phyloP scores from a whole-genome alignment of 495 filamentous ascomycete species.

The Hypoxylon rickii region DNA sequence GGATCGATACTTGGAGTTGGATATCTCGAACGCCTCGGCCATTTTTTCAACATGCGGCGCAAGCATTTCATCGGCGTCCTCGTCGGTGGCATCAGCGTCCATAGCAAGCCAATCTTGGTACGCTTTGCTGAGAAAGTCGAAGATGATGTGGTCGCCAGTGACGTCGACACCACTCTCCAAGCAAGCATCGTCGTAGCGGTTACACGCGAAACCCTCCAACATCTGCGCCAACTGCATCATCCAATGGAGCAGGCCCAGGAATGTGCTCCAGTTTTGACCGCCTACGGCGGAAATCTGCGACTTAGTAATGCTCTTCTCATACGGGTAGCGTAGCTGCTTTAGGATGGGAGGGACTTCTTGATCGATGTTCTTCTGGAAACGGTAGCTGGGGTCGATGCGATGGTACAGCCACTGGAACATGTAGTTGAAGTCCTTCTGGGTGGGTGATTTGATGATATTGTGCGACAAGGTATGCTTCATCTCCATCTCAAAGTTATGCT shows the following conservation, averaged over 20 bases:
- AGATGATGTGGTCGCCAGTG: conserved; percentile 86
- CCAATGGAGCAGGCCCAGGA: conserved; percentile 94
- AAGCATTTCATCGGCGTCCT: conserved; percentile 73
- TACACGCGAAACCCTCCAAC: conserved; percentile 74
- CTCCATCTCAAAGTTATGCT: conserved; percentile 94
- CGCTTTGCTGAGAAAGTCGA: conserved; percentile 82
- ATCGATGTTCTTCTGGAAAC: conserved; percentile 90
- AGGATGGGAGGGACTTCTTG: conserved; percentile 89
- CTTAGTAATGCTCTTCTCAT: conserved; percentile 90
- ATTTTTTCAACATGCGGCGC: conserved; percentile 85
- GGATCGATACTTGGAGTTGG: conserved; percentile 77
- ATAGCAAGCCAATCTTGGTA: conserved; percentile 93
- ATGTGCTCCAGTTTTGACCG: conserved; percentile 92
- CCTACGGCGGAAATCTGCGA: conserved; percentile 92
- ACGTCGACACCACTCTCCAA: conserved; percentile 84
- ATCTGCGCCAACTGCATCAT: conserved; percentile 96
- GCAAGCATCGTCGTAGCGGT: conserved; percentile 88
- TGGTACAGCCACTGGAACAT: conserved; percentile 99
- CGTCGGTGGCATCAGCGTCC: conserved; percentile 83
- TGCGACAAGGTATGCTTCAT: conserved; percentile 89
- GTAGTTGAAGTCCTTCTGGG: conserved; percentile 94
- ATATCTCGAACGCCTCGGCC: conserved; percentile 83
- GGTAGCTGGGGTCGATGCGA: conserved; percentile 89
- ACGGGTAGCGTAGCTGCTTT: conserved; percentile 92
- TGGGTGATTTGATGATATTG: conserved; percentile 89